Evolutionary conservation across 352 stramenopile genomes (phyloP).

Genomic region (Pythium vanterpoolii): DNA sequence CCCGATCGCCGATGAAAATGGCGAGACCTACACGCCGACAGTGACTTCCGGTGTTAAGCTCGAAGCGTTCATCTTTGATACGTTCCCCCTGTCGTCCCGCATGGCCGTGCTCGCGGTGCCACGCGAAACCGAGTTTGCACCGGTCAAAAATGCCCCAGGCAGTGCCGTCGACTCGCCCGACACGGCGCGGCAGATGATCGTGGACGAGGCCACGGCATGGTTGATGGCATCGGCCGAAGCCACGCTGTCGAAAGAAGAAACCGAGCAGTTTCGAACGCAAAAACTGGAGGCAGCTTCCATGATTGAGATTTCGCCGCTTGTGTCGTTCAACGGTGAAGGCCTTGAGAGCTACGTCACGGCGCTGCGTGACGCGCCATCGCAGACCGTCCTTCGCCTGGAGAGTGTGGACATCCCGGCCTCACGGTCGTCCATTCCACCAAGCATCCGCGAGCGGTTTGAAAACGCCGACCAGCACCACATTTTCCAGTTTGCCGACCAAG

Average conservation of each 20-base stretch:
- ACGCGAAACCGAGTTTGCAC: slow-evolving; percentile 91
- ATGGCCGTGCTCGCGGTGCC: slow-evolving; percentile 94
- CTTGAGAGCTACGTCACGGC: slow-evolving; percentile 34
- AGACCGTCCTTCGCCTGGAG: slow-evolving; percentile 39
- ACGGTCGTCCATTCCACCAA: slow-evolving; percentile 30
- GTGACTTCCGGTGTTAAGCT: slow-evolving; percentile 97
- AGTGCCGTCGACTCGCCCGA: slow-evolving; percentile 79
- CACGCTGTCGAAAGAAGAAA: slow-evolving; percentile 25
- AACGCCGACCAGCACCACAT: slow-evolving; percentile 40
- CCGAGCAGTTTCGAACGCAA: slow-evolving; percentile 29
- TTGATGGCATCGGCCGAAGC: slow-evolving; percentile 40
- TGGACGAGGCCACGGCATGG: slow-evolving; percentile 65
- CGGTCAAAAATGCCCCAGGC: slow-evolving; percentile 90
- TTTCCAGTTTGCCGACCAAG: slow-evolving; percentile 44
- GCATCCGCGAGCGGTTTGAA: slow-evolving; percentile 32
- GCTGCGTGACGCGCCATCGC: slow-evolving; percentile 27
- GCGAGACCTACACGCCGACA: slow-evolving; percentile 74
- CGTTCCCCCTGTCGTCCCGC: slow-evolving; percentile 92
- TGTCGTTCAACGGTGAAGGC: slow-evolving; percentile 88
- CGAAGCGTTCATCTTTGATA: slow-evolving; percentile 99
- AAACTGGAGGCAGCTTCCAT: slow-evolving; percentile 31
- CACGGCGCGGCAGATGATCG: slow-evolving; percentile 73
- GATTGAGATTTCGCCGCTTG: slow-evolving; percentile 83
- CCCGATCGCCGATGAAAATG: slow-evolving; percentile 80
- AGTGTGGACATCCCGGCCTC: slow-evolving; percentile 22